Evolutionary conservation across 164 flowering plant genomes (phyloP).

Genomic region (Vitis vinifera): ASM3070453v1 NC_081819.1:16801001-16801500

Average conservation of each 20-base stretch:
- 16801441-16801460: slow-evolving; percentile 88
- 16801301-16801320: not conserved
- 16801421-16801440: slow-evolving; percentile 84
- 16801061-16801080: slow-evolving; percentile 92
- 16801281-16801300: not conserved
- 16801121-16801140: slow-evolving; percentile 54
- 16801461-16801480: slow-evolving; percentile 88
- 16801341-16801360: not conserved
- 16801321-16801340: not conserved
- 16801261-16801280: not conserved
- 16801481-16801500: slow-evolving; percentile 93
- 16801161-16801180: too few relatives aligned
- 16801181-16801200: too few relatives aligned
- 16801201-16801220: too few relatives aligned
- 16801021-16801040: slow-evolving; percentile 72
- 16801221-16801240: too few relatives aligned
- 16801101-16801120: slow-evolving; percentile 43
- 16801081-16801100: slow-evolving; percentile 71
- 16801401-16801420: slow-evolving; percentile 92
- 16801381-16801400: slow-evolving; percentile 35
- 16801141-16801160: not conserved
- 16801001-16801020: slow-evolving; percentile 95
- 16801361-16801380: slow-evolving; percentile 28
- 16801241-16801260: not conserved
- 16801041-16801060: slow-evolving; percentile 93